Percentiles rank a stretch among this genome's conserved stretches.
Conservation (phyloP, 306 rosid species). For the Cicer yamashitae region DNA sequence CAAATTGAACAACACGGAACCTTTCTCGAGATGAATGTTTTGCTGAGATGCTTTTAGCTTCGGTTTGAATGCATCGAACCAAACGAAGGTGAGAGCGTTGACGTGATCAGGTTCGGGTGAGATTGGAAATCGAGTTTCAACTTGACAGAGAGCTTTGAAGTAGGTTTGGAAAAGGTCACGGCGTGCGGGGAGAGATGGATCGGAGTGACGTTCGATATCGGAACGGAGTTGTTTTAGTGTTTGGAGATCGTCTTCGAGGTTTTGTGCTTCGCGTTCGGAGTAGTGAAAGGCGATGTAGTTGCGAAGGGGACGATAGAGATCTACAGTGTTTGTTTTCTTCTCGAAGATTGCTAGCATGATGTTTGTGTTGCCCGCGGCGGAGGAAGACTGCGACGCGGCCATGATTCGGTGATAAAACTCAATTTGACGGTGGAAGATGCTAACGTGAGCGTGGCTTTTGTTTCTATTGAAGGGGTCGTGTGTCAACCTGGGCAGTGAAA, state of each 20-base stretch:
- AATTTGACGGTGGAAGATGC: not conserved
- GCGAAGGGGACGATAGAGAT: constrained; percentile 90
- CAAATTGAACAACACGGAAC: constrained; percentile 80
- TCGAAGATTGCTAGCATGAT: constrained; percentile 92
- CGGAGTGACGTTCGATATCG: constrained; percentile 83
- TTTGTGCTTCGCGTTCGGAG: constrained; percentile 98
- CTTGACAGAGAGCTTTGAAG: constrained; percentile 82
- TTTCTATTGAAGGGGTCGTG: not conserved
- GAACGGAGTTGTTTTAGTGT: constrained; percentile 82
- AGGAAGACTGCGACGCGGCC: constrained; percentile 75
- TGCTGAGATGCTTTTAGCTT: constrained; percentile 90
- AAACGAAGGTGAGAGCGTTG: constrained; percentile 75
- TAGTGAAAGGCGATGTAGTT: constrained; percentile 81
- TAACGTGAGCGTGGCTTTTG: not conserved
- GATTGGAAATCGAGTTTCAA: constrained; percentile 95
- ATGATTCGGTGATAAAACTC: not conserved
- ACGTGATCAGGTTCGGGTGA: constrained; percentile 85
- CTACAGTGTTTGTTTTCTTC: constrained; percentile 78
- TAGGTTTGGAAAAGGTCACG: constrained; percentile 85
- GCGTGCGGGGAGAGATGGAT: constrained; percentile 83
- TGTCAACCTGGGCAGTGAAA: not conserved
- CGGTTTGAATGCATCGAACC: constrained; percentile 91
- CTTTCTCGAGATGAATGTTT: constrained; percentile 94
- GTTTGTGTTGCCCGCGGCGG: constrained; percentile 59
- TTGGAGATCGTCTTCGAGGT: constrained; percentile 93